phyloP scores from a whole-genome alignment of 2,329 filamentous ascomycete species.

The Monilinia aucupariae region DNA sequence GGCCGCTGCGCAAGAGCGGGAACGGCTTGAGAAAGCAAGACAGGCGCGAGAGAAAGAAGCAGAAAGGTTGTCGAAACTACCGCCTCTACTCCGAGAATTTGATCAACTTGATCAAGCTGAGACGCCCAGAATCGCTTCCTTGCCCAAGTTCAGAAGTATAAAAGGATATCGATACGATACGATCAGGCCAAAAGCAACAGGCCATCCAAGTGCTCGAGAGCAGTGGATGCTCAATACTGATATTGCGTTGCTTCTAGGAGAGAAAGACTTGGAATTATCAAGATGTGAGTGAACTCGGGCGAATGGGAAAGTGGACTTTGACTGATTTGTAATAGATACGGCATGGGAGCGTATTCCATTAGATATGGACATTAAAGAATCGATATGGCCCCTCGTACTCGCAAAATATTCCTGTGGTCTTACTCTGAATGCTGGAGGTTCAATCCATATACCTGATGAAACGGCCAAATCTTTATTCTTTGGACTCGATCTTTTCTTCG shows the following conservation, averaged over 20 bases:
- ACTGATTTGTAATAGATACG: slow-evolving; percentile 42
- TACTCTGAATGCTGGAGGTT: slow-evolving; percentile 34
- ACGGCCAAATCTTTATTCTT: slow-evolving; percentile 22
- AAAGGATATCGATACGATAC: slow-evolving; percentile 61
- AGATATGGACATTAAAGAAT: slow-evolving; percentile 49
- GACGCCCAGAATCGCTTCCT: slow-evolving; percentile 43
- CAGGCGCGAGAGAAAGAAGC: slow-evolving; percentile 51
- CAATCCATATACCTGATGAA: slow-evolving; percentile 1
- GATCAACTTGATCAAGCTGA: slow-evolving; percentile 49
- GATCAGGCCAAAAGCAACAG: slow-evolving; percentile 49
- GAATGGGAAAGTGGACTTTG: neutral
- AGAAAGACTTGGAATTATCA: slow-evolving; percentile 56
- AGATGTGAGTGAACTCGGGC: slow-evolving; percentile 44
- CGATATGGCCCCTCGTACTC: slow-evolving; percentile 55
- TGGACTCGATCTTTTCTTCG: slow-evolving; percentile 59
- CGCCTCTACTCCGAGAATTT: slow-evolving; percentile 57
- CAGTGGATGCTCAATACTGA: slow-evolving; percentile 63
- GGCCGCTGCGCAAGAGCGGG: slow-evolving; percentile 37
- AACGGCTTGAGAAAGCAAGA: slow-evolving; percentile 44
- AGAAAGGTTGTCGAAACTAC: slow-evolving; percentile 50
- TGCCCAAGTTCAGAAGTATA: slow-evolving; percentile 49
- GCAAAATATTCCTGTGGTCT: slow-evolving; percentile 44
- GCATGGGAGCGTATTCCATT: slow-evolving; percentile 53
- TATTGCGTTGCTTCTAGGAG: slow-evolving; percentile 57
- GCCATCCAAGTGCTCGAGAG: slow-evolving; percentile 53